Percentiles rank a stretch among this genome's conserved stretches.
Conservation (phyloP, 176 grass and related monocot genomes). For the Ensete glaucum region DNA sequence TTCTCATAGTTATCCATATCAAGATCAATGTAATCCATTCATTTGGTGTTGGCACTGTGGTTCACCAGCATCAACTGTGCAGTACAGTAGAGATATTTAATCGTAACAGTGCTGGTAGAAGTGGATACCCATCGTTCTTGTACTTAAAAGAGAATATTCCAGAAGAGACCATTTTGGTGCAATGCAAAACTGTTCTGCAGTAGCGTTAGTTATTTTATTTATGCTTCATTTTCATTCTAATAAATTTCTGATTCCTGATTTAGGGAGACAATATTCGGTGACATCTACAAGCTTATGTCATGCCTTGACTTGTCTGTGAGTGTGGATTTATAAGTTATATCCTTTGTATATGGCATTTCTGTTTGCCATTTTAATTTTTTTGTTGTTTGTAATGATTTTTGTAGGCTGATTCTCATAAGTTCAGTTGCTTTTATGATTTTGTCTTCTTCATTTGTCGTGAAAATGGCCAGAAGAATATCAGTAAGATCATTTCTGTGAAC, state of each 20-base stretch:
- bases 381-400: slow-evolving; percentile 15
- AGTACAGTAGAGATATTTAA: too few relatives aligned
- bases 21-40: too few relatives aligned
- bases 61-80: too few relatives aligned
- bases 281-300: slow-evolving; percentile 65
- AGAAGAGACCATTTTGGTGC: not conserved
- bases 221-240: slow-evolving; percentile 23
- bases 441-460: slow-evolving; percentile 91
- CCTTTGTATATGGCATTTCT: slow-evolving; percentile 10
- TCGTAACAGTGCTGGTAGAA: too few relatives aligned
- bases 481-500: slow-evolving; percentile 45
- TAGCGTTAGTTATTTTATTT: slow-evolving; percentile 3
- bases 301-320: slow-evolving; percentile 56
- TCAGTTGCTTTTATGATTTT: slow-evolving; percentile 84
- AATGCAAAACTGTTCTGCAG: slow-evolving; percentile 4
- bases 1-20: too few relatives aligned
- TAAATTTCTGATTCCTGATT: slow-evolving; percentile 24
- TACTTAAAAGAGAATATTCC: too few relatives aligned
- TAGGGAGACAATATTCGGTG: slow-evolving; percentile 58
- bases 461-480: slow-evolving; percentile 84
- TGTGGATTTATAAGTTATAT: slow-evolving; percentile 15
- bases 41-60: too few relatives aligned
- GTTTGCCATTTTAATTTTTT: slow-evolving; percentile 14
- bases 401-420: slow-evolving; percentile 56
- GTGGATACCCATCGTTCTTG: too few relatives aligned